phyloP scores from a whole-genome alignment of 805 yeast genomes.

The Yamadazyma sp. region DNA sequence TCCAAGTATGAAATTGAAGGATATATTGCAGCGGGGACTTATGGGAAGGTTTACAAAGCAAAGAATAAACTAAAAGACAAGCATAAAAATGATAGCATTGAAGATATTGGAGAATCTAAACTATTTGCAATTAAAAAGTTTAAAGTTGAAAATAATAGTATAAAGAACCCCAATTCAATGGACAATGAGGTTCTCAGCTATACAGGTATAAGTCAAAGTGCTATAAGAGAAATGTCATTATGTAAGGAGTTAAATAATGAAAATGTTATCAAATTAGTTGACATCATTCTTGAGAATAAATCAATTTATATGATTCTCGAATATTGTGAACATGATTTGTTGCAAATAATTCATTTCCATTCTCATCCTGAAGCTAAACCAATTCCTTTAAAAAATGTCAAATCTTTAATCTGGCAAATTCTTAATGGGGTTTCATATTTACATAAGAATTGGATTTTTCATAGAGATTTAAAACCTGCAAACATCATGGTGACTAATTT shows the following conservation, averaged over 20 bases:
- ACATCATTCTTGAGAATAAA: slow-evolving; percentile 82
- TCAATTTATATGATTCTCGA: slow-evolving; percentile 94
- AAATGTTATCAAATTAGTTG: slow-evolving; percentile 76
- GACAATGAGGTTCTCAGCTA: slow-evolving; percentile 87
- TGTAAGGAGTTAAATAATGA: slow-evolving; percentile 83
- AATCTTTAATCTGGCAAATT: slow-evolving; percentile 89
- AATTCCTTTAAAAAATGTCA: slow-evolving; percentile 75
- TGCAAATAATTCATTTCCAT: slow-evolving; percentile 92
- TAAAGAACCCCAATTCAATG: slow-evolving; percentile 38
- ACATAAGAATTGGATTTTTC: slow-evolving; percentile 95
- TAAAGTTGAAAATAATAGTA: slow-evolving; percentile 65
- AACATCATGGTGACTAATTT: slow-evolving; percentile 90
- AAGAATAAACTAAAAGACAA: slow-evolving; percentile 33
- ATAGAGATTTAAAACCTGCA: slow-evolving; percentile 95
- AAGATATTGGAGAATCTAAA: slow-evolving; percentile 15
- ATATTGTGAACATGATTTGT: slow-evolving; percentile 91
- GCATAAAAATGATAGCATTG: slow-evolving; percentile 15
- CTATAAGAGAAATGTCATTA: slow-evolving; percentile 92
- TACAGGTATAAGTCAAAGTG: slow-evolving; percentile 94
- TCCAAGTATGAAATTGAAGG: slow-evolving; percentile 86
- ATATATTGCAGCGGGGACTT: slow-evolving; percentile 97
- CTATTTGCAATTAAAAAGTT: slow-evolving; percentile 91
- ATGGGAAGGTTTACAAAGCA: slow-evolving; percentile 94
- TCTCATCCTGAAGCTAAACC: slow-evolving; percentile 81
- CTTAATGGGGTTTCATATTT: slow-evolving; percentile 85